Percentiles rank a stretch among this genome's conserved stretches.
Evolutionary conservation across 2,329 filamentous ascomycete genomes (phyloP).

Genomic region (Rachicladosporium sp.): DNA sequence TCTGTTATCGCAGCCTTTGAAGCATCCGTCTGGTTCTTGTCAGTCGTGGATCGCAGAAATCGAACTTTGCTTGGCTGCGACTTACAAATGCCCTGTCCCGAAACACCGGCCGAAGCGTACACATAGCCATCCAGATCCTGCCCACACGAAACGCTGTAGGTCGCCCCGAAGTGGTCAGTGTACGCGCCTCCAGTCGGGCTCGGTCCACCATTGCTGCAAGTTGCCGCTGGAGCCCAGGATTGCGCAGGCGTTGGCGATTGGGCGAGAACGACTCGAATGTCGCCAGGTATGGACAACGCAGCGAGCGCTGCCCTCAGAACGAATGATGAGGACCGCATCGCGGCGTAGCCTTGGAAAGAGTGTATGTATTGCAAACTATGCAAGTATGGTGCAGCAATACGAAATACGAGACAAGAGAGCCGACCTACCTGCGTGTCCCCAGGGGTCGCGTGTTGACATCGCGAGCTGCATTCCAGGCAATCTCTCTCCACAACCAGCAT

Average conservation of each 20-base stretch:
- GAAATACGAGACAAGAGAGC: conserved; percentile 3
- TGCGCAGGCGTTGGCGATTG: conserved; percentile 7
- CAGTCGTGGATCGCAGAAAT: too few relatives aligned
- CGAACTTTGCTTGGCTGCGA: too few relatives aligned
- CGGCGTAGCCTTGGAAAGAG: conserved; percentile 4
- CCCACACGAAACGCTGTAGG: conserved; percentile 9
- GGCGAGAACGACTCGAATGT: neutral
- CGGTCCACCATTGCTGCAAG: conserved; percentile 3
- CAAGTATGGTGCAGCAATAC: neutral
- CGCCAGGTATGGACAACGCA: neutral
- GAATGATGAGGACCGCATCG: conserved; percentile 5
- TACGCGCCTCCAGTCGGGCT: conserved; percentile 7
- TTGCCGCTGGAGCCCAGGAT: conserved; percentile 6
- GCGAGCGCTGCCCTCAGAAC: conserved; percentile 4
- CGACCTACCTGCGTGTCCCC: conserved; percentile 2
- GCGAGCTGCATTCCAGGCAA: conserved; percentile 17
- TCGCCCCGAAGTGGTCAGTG: conserved; percentile 8
- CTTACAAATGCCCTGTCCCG: conserved; percentile 8
- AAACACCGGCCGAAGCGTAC: conserved; percentile 5
- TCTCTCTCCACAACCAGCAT: too few relatives aligned
- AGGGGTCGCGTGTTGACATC: conserved; percentile 8
- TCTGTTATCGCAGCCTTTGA: conserved; percentile 10
- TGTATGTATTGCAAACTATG: conserved; percentile 1
- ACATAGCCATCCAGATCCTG: conserved; percentile 3
- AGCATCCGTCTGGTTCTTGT: too few relatives aligned